Percentiles rank a stretch among this genome's conserved stretches.
Evolutionary conservation across 805 yeast genomes (phyloP).

Genomic region (Candida nonsorbophila): DNA sequence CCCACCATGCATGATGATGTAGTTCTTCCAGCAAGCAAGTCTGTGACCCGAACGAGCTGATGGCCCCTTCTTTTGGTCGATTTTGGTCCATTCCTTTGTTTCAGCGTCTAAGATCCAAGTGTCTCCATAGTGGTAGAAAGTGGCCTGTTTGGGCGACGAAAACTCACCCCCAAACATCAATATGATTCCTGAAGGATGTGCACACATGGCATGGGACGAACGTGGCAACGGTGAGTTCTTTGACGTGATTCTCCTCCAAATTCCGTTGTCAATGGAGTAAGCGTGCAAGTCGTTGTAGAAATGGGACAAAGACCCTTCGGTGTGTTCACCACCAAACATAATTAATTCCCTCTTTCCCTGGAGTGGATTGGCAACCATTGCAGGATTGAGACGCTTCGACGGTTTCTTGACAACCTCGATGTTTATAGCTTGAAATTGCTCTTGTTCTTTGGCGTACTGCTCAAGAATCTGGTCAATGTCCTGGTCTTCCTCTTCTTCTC

Average conservation of each 20-base stretch:
- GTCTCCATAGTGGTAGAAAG: slow-evolving; percentile 94
- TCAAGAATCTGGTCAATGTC: slow-evolving; percentile 82
- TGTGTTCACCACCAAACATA: slow-evolving; percentile 85
- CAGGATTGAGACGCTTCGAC: slow-evolving; percentile 62
- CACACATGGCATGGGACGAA: slow-evolving; percentile 89
- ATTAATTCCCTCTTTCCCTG: slow-evolving; percentile 75
- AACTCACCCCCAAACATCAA: slow-evolving; percentile 95
- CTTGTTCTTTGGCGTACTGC: slow-evolving; percentile 76
- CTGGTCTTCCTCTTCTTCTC: slow-evolving; percentile 77
- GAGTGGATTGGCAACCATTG: slow-evolving; percentile 69
- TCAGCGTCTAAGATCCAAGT: slow-evolving; percentile 89
- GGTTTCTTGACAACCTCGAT: slow-evolving; percentile 60
- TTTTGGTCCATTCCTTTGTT: slow-evolving; percentile 84
- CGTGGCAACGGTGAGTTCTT: slow-evolving; percentile 89
- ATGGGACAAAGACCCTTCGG: slow-evolving; percentile 46
- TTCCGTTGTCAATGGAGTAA: slow-evolving; percentile 69
- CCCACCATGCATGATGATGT: slow-evolving; percentile 81
- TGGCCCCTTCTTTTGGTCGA: slow-evolving; percentile 69
- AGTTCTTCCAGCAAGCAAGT: slow-evolving; percentile 88
- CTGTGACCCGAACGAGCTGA: slow-evolving; percentile 90
- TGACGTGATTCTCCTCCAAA: slow-evolving; percentile 75
- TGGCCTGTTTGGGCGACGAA: slow-evolving; percentile 91
- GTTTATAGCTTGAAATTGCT: slow-evolving; percentile 64
- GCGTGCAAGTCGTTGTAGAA: slow-evolving; percentile 80
- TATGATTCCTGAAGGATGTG: slow-evolving; percentile 85